A percentile compares a stretch with the other conserved stretches of the same genome.
These are phyloP conservation scores for Neurospora sp. DNA, from an alignment of 495 filamentous ascomycete genomes.

Conservation along the genomic window DNA sequence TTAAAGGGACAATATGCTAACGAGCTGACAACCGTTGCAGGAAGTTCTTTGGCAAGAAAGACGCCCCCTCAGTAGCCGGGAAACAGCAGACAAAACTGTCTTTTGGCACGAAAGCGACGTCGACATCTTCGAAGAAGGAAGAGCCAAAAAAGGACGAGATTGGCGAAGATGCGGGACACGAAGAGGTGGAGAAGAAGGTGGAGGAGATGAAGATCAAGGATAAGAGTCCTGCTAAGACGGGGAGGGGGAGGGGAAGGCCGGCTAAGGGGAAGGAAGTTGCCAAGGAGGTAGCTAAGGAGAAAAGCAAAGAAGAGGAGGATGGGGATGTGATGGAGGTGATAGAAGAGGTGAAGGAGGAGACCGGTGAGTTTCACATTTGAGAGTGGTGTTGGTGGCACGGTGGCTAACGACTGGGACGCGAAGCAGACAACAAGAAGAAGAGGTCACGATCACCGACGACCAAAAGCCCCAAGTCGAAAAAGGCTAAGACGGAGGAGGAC, in stretches of 20 bases:
- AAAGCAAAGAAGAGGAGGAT: constrained; percentile 14
- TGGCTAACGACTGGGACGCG: not conserved
- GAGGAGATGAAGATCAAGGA: constrained; percentile 15
- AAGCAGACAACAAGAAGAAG: constrained; percentile 34
- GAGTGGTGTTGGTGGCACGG: not conserved
- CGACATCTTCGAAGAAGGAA: constrained; percentile 10
- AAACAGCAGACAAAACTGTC: constrained; percentile 67
- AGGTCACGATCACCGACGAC: constrained; percentile 8
- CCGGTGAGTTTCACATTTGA: not conserved
- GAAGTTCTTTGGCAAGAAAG: constrained; percentile 58
- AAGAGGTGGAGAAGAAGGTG: constrained; percentile 20
- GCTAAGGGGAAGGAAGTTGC: not conserved
- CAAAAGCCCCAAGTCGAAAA: constrained; percentile 8
- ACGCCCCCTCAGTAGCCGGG: constrained; percentile 42
- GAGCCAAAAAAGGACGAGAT: constrained; percentile 17
- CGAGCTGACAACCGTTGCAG: constrained; percentile 27
- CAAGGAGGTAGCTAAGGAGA: not conserved
- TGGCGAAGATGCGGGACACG: constrained; percentile 9
- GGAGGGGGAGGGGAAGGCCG: not conserved
- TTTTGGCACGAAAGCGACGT: constrained; percentile 44
- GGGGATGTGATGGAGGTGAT: constrained; percentile 19
- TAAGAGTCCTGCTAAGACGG: not conserved
- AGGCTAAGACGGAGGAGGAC: constrained; percentile 26
- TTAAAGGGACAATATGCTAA: not conserved
- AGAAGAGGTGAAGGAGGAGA: not conserved